phyloP scores from a whole-genome alignment of 2,329 filamentous ascomycete genomes.

The Verticillium dahliae region DNA sequence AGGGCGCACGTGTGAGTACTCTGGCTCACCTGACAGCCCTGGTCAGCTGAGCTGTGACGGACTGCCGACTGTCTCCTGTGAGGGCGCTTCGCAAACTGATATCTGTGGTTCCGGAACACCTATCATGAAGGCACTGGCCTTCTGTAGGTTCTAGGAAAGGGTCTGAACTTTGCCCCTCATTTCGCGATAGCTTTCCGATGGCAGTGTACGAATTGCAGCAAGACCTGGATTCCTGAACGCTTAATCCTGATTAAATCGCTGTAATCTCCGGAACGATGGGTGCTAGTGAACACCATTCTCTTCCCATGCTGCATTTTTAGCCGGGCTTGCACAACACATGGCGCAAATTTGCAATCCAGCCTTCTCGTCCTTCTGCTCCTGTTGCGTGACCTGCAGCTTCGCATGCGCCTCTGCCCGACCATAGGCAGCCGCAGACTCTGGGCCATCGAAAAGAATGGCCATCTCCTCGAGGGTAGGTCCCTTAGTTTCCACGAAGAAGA shows the following conservation, averaged over 20 bases:
- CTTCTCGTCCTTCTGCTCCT: background rate
- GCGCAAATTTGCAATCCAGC: background rate
- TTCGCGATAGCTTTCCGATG: background rate
- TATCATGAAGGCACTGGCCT: background rate
- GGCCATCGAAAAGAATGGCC: constrained; percentile 59
- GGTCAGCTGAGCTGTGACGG: background rate
- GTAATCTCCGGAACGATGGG: too few species aligned
- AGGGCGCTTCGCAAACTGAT: background rate
- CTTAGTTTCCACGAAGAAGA: constrained; percentile 53
- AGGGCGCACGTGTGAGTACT: background rate
- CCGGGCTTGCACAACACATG: too few species aligned
- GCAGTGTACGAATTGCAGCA: too few species aligned
- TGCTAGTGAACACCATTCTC: too few species aligned
- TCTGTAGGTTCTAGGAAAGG: background rate
- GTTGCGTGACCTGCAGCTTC: background rate
- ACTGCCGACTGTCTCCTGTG: background rate
- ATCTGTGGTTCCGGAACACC: background rate
- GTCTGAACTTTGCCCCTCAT: background rate
- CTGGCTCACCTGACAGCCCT: background rate
- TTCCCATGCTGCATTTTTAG: too few species aligned
- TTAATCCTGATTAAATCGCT: too few species aligned
- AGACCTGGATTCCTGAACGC: too few species aligned
- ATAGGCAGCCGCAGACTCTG: constrained; percentile 40
- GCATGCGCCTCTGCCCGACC: background rate
- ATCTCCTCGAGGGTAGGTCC: constrained; percentile 62